Evolutionary conservation across 192 early-diverging fungal species (phyloP).

Genomic region (Coemansia sp.): DNA sequence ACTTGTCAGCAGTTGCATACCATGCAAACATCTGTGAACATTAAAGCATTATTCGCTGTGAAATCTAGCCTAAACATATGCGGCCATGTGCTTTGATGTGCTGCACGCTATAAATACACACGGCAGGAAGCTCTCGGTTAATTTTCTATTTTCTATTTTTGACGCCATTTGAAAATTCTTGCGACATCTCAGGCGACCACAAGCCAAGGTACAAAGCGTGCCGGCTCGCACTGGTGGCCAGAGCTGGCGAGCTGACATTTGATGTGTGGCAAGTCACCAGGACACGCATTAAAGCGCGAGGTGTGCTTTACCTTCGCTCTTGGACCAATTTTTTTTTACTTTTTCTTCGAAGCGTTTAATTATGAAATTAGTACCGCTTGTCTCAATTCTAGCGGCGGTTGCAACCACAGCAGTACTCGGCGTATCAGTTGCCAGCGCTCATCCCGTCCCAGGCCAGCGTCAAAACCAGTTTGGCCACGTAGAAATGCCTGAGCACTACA

Average conservation of each 20-base stretch:
- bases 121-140: neutral
- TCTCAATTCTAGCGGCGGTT: slow-evolving; percentile 15
- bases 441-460: slow-evolving; percentile 22
- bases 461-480: slow-evolving; percentile 17
- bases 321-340: neutral
- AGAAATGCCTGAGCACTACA: slow-evolving; percentile 25
- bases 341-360: neutral
- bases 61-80: neutral
- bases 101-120: slow-evolving; percentile 2
- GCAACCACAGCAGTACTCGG: slow-evolving; percentile 16
- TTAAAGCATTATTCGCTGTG: neutral
- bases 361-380: slow-evolving; percentile 12
- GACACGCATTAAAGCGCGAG: neutral
- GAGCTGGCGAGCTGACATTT: slow-evolving; percentile 1
- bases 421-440: slow-evolving; percentile 7
- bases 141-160: neutral
- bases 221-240: neutral
- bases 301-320: neutral
- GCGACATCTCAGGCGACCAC: neutral
- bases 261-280: neutral
- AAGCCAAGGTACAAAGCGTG: neutral
- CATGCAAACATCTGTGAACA: neutral
- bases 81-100: slow-evolving; percentile 3
- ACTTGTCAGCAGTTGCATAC: neutral
- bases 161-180: neutral